phyloP scores from a whole-genome alignment of 2,329 filamentous ascomycete genomes.

The Exophiala xenobiotica region DNA sequence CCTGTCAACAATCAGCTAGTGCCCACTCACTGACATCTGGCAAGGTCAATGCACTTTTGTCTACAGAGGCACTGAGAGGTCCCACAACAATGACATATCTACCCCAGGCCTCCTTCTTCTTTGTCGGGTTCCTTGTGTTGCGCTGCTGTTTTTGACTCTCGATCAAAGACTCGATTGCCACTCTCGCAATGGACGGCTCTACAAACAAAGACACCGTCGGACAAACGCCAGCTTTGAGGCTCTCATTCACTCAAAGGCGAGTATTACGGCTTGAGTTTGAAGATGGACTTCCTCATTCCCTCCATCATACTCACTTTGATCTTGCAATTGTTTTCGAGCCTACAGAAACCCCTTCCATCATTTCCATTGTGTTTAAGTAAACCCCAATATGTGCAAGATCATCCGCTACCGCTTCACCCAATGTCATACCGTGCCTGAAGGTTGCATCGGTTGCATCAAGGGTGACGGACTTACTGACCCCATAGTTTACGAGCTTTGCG shows the following conservation, averaged over 20 bases:
- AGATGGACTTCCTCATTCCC: background rate
- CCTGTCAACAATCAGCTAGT: slow-evolving; percentile 2
- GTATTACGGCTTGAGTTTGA: background rate
- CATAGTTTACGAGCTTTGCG: background rate
- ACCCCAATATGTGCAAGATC: slow-evolving; percentile 15
- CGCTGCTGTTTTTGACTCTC: background rate
- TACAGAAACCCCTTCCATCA: background rate
- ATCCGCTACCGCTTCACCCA: slow-evolving; percentile 9
- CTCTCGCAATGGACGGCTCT: background rate
- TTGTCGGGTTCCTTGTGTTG: background rate
- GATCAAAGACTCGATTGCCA: background rate
- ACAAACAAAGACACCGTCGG: background rate
- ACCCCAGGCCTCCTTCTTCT: background rate
- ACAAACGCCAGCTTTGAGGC: background rate
- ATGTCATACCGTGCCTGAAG: background rate
- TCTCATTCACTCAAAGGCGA: background rate
- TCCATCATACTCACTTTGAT: background rate
- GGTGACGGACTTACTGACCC: background rate
- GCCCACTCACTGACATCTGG: background rate
- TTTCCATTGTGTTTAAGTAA: background rate
- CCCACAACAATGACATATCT: slow-evolving; percentile 1
- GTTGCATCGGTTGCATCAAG: background rate
- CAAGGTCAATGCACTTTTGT: slow-evolving; percentile 1
- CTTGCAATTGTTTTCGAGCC: background rate
- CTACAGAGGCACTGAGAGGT: too few relatives aligned